Conservation (phyloP, 345 rosid species). For the Melaleuca alternifolia region DNA sequence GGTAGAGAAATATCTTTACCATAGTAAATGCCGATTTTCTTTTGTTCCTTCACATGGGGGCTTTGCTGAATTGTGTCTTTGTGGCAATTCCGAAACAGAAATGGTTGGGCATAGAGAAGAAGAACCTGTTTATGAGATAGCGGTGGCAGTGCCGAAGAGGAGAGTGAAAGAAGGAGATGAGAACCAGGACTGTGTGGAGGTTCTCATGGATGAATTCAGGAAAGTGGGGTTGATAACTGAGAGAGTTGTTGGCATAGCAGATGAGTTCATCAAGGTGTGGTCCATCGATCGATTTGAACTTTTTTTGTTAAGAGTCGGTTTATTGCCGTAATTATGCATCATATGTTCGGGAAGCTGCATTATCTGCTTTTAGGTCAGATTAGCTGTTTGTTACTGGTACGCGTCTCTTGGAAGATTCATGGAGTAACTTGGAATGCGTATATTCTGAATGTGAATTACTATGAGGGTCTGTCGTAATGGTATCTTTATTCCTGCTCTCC, state of each 20-base stretch:
- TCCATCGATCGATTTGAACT: neutral
- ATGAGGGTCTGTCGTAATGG: neutral
- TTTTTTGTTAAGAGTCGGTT: neutral
- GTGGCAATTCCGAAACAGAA: constrained; percentile 1
- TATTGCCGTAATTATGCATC: neutral
- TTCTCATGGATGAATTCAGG: constrained; percentile 48
- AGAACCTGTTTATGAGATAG: constrained; percentile 50
- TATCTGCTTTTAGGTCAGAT: neutral
- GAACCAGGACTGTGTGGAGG: constrained; percentile 44
- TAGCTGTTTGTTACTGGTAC: neutral
- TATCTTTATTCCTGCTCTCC: neutral
- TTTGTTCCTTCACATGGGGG: neutral
- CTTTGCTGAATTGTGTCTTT: neutral
- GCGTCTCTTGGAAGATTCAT: neutral
- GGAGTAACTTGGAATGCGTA: neutral
- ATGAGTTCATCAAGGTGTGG: constrained; percentile 71
- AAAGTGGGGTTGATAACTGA: constrained; percentile 56
- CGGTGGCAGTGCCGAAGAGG: constrained; percentile 58
- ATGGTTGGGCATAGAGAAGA: constrained; percentile 53
- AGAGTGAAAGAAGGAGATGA: constrained; percentile 32
- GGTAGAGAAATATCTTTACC: neutral
- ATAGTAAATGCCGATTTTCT: neutral
- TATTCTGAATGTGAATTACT: neutral
- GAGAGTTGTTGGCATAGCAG: constrained; percentile 54
- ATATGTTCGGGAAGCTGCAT: neutral